A percentile compares a stretch with the other conserved stretches of the same genome.
Evolutionary conservation across 805 yeast species (phyloP).

Genomic region (Schizosaccharomyces japonicus): DNA sequence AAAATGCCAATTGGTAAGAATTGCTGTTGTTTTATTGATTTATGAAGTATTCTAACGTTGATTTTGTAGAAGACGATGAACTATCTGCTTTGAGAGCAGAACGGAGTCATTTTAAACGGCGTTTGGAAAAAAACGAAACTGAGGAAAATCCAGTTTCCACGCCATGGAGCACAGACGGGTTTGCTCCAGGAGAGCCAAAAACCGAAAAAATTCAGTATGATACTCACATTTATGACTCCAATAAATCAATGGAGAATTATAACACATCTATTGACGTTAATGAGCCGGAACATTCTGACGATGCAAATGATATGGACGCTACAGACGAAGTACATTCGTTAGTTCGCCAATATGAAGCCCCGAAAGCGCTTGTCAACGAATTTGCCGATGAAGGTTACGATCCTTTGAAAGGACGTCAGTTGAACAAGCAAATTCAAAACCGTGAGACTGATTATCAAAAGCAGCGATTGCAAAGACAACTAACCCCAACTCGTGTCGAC

Average conservation of each 20-base stretch:
- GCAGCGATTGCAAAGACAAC: constrained; percentile 17
- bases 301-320: constrained; percentile 3
- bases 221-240: not conserved
- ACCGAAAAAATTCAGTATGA: not conserved
- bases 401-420: constrained; percentile 11
- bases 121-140: too few species aligned
- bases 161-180: too few species aligned
- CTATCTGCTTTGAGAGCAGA: not conserved
- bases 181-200: too few species aligned
- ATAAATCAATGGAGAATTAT: constrained; percentile 6
- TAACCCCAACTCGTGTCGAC: constrained; percentile 15
- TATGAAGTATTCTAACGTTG: not conserved
- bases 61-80: not conserved
- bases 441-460: constrained; percentile 28
- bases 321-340: constrained; percentile 8
- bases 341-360: constrained; percentile 21
- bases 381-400: constrained; percentile 14
- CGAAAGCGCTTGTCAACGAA: constrained; percentile 17
- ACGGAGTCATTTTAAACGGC: not conserved
- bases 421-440: constrained; percentile 13
- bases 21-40: not conserved
- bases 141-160: too few species aligned
- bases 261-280: constrained; percentile 7
- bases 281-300: constrained; percentile 3
- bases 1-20: not conserved